Conservation (phyloP, 2,329 filamentous ascomycete species). For the Cytospora mali region DNA sequence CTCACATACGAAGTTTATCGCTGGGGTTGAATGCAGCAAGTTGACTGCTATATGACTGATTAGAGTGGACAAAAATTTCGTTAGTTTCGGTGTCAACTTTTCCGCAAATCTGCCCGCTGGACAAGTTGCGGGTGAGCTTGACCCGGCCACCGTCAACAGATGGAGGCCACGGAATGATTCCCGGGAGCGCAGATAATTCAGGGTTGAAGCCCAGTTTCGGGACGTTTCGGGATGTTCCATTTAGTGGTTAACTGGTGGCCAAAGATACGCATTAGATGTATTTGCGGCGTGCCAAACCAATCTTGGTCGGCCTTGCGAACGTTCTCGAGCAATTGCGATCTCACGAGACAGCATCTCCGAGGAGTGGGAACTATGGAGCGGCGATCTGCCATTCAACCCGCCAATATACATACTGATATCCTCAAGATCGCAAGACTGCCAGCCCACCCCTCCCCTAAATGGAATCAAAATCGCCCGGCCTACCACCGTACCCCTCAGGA, state of each 20-base stretch:
- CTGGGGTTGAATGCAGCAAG: background rate
- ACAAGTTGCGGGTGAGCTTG: conserved; percentile 14
- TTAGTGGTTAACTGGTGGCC: background rate
- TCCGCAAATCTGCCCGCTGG: conserved; percentile 21
- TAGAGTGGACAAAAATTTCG: conserved; percentile 12
- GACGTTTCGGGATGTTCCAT: conserved; percentile 8
- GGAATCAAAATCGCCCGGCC: background rate
- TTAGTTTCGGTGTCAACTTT: background rate
- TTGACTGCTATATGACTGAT: background rate
- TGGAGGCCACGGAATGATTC: conserved; percentile 10
- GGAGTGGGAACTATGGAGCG: conserved; percentile 1
- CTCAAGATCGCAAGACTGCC: background rate
- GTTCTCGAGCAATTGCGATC: conserved; percentile 1
- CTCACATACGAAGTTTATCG: background rate
- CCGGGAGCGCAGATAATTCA: background rate
- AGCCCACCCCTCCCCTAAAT: background rate
- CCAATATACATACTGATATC: background rate
- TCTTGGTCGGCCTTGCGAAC: background rate
- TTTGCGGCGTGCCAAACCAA: background rate
- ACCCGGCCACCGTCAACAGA: conserved; percentile 9
- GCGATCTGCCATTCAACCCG: too few relatives aligned
- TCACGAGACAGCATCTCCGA: background rate
- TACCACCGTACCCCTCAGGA: background rate
- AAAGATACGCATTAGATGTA: background rate
- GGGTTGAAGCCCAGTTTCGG: conserved; percentile 1